These are phyloP conservation scores for Xanthoparmelia taractica DNA, from an alignment of 495 filamentous ascomycete genomes.

Conservation along the genomic window DNA sequence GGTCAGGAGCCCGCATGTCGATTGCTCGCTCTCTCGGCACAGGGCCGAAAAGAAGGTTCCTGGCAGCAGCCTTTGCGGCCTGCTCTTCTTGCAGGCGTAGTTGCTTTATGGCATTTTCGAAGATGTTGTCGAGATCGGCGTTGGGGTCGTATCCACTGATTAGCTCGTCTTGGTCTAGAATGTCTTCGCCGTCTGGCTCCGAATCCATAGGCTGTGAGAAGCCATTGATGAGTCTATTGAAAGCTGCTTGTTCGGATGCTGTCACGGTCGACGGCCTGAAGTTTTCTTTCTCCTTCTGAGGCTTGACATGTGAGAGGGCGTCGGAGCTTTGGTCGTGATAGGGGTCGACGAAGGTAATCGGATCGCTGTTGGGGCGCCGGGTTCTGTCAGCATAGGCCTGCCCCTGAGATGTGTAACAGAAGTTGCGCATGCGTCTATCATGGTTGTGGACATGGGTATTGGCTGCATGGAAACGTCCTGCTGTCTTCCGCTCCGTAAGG, in stretches of 20 bases:
- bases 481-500: conserved; percentile 19
- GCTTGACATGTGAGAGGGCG: neutral
- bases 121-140: conserved; percentile 22
- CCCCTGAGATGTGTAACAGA: conserved; percentile 16
- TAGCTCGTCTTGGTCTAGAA: conserved; percentile 10
- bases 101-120: conserved; percentile 21
- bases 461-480: neutral
- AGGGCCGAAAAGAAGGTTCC: neutral
- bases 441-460: neutral
- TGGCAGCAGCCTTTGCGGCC: neutral
- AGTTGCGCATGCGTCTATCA: neutral
- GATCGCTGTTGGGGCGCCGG: conserved; percentile 9
- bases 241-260: conserved; percentile 44
- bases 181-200: conserved; percentile 14
- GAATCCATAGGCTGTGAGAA: conserved; percentile 30
- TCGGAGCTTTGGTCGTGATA: neutral
- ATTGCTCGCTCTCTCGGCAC: conserved; percentile 4
- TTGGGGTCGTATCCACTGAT: conserved; percentile 2
- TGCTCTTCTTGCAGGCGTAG: neutral
- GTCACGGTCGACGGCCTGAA: conserved; percentile 46
- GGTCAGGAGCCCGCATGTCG: neutral
- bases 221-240: conserved; percentile 53
- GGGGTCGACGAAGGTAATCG: neutral
- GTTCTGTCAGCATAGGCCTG: conserved; percentile 8
- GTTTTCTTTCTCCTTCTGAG: neutral